Conservation (phyloP, 2,329 filamentous ascomycete genomes). For the Pestalotiopsis sp. region DNA sequence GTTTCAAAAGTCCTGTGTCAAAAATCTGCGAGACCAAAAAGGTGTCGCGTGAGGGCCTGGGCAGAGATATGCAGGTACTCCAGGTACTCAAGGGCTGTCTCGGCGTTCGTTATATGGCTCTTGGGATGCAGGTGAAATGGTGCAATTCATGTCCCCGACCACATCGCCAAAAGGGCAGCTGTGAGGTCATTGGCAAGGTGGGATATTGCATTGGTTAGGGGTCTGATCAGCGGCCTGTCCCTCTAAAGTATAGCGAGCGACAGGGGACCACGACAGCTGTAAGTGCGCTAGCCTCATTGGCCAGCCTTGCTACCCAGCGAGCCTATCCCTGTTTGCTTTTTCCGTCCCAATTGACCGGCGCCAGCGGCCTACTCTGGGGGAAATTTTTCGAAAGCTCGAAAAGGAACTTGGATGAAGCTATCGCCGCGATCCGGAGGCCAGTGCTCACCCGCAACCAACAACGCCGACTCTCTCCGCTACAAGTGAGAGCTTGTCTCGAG, state of each 20-base stretch:
- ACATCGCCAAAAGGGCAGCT: not conserved
- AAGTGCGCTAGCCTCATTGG: constrained; percentile 7
- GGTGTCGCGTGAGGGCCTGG: not conserved
- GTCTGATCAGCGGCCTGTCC: constrained; percentile 5
- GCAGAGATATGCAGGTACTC: not conserved
- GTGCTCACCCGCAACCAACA: not conserved
- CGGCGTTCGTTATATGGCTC: not conserved
- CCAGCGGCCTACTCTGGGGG: not conserved
- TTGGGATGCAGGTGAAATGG: not conserved
- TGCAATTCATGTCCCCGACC: constrained; percentile 1
- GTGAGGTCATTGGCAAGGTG: constrained; percentile 13
- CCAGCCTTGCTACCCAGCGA: constrained; percentile 3
- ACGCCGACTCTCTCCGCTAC: not conserved
- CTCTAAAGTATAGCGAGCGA: constrained; percentile 4
- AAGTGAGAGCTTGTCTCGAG: not conserved
- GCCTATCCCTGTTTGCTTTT: not conserved
- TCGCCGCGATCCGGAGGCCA: not conserved
- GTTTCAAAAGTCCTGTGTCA: not conserved
- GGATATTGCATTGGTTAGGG: constrained; percentile 6
- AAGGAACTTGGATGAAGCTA: not conserved
- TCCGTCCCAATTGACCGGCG: not conserved
- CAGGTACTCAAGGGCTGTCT: not conserved
- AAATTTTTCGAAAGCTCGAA: constrained; percentile 10
- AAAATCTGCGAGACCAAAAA: not conserved
- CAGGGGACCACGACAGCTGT: constrained; percentile 2